Evolutionary conservation across 2,329 filamentous ascomycete species (phyloP).

Genomic region (Harringtonia aguacate): DNA sequence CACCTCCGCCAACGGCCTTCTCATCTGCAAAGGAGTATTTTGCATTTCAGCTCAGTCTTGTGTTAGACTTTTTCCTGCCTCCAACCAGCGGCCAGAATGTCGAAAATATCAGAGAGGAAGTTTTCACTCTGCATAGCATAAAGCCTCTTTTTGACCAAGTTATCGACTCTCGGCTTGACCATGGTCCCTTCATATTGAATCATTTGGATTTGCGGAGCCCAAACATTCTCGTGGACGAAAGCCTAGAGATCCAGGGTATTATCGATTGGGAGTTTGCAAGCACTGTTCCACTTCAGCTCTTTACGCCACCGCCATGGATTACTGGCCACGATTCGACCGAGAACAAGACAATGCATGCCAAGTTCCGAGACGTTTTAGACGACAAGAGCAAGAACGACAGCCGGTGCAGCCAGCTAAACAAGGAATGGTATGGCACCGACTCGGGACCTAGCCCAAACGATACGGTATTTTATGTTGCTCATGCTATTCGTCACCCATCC

Average conservation of each 20-base stretch:
- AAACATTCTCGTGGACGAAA: slow-evolving; percentile 1
- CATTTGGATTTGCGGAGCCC: neutral
- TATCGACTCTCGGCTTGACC: neutral
- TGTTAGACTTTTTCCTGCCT: neutral
- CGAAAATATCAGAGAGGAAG: neutral
- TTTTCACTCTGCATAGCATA: neutral
- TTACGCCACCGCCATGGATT: slow-evolving; percentile 1
- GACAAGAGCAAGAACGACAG: neutral
- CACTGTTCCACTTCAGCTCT: neutral
- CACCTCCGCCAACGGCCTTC: neutral
- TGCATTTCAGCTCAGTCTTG: neutral
- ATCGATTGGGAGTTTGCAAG: slow-evolving; percentile 1
- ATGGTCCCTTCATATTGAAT: neutral
- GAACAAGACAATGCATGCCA: neutral
- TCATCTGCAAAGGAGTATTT: neutral
- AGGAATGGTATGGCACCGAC: neutral
- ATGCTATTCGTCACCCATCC: neutral
- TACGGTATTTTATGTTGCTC: neutral
- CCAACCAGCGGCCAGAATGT: neutral
- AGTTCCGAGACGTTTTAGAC: neutral
- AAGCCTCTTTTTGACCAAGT: neutral
- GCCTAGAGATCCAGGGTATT: neutral
- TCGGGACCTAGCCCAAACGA: neutral
- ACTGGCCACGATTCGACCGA: neutral
- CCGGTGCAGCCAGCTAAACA: neutral